These are phyloP conservation scores for Inga leiocalycina DNA, from an alignment of 306 rosid genomes.

Conservation along the genomic window DNA sequence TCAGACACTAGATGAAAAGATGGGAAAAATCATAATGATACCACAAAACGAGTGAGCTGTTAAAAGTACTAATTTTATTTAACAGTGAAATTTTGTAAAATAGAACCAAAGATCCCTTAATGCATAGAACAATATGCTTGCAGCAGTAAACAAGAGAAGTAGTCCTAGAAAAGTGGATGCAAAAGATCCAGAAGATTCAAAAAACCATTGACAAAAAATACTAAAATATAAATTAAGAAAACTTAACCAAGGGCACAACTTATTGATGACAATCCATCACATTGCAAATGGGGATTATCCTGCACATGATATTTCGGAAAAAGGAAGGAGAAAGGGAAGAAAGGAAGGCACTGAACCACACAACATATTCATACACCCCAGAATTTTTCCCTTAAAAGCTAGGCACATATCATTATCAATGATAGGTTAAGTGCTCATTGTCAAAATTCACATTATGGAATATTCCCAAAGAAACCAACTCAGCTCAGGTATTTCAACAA, in stretches of 20 bases:
- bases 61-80: background rate
- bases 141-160: constrained; percentile 11
- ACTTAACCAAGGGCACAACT: background rate
- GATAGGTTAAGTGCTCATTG: background rate
- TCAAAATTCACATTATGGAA: constrained; percentile 10
- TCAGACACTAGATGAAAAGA: constrained; percentile 42
- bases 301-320: background rate
- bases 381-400: background rate
- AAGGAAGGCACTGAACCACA: background rate
- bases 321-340: background rate
- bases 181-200: background rate
- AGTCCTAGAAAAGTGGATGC: background rate
- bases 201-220: background rate
- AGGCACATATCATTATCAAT: background rate
- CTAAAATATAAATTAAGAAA: background rate
- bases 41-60: constrained; percentile 1
- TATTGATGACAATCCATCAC: background rate
- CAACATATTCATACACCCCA: background rate
- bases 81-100: constrained; percentile 10
- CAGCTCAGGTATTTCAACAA: background rate
- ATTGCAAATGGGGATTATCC: background rate
- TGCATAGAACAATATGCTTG: constrained; percentile 1
- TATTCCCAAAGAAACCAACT: background rate
- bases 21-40: constrained; percentile 15
- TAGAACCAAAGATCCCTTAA: constrained; percentile 3